phyloP scores from a whole-genome alignment of 1,284 basidiomycete genomes.

The Leucoagaricus sp. region DNA sequence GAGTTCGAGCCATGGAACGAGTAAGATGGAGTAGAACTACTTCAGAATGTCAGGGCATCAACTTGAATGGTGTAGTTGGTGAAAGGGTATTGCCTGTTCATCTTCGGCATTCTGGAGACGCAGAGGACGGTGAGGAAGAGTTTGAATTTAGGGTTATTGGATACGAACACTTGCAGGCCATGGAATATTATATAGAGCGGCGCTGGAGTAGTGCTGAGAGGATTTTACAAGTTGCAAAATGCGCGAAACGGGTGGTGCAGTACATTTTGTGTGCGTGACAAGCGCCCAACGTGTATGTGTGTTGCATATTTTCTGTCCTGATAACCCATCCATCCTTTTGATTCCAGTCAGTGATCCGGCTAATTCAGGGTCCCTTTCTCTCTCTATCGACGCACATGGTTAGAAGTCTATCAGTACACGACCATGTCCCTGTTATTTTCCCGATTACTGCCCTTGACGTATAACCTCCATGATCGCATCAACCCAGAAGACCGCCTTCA shows the following conservation, averaged over 20 bases:
- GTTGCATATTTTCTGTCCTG: conserved; percentile 9
- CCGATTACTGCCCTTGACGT: not conserved
- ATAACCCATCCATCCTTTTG: not conserved
- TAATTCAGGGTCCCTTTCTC: not conserved
- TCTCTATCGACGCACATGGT: not conserved
- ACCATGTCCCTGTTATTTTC: not conserved
- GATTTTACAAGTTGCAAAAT: not conserved
- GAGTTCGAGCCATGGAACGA: conserved; percentile 38
- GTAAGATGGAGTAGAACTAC: conserved; percentile 29
- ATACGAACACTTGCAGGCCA: conserved; percentile 2
- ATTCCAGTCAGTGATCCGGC: conserved; percentile 6
- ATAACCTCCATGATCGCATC: not conserved
- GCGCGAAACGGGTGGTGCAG: not conserved
- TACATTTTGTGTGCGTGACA: conserved; percentile 5
- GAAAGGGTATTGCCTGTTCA: conserved; percentile 14
- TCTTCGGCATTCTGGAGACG: conserved; percentile 15
- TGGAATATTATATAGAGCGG: conserved; percentile 10
- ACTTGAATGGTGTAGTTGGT: conserved; percentile 1
- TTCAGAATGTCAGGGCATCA: conserved; percentile 9
- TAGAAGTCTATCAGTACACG: conserved; percentile 5
- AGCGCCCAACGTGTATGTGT: conserved; percentile 8
- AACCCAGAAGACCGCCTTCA: conserved; percentile 6
- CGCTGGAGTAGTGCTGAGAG: not conserved
- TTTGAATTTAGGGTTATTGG: not conserved
- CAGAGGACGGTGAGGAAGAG: not conserved